These are phyloP conservation scores for Ceratocystis cacaofunesta DNA, from an alignment of 2,329 filamentous ascomycete species.

Conservation along the genomic window DNA sequence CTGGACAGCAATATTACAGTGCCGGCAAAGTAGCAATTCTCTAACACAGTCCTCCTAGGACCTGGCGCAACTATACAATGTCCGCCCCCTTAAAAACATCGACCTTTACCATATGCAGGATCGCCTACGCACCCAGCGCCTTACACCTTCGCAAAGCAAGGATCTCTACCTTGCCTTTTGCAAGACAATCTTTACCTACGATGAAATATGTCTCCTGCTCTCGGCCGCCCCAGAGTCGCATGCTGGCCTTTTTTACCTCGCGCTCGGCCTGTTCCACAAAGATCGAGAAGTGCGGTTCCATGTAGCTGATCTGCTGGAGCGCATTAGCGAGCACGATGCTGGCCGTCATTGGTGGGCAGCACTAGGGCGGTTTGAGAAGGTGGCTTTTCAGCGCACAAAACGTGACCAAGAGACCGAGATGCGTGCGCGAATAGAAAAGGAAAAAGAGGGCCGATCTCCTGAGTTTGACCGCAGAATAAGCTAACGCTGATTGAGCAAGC, in stretches of 20 bases:
- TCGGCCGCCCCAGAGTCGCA: slow-evolving; percentile 73
- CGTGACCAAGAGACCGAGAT: slow-evolving; percentile 45
- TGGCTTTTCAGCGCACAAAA: slow-evolving; percentile 68
- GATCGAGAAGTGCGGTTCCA: slow-evolving; percentile 62
- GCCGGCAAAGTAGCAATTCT: background rate
- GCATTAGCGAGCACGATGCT: slow-evolving; percentile 73
- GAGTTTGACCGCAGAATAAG: slow-evolving; percentile 35
- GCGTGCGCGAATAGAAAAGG: slow-evolving; percentile 31
- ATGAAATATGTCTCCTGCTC: slow-evolving; percentile 72
- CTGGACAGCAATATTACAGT: slow-evolving; percentile 19
- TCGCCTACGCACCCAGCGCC: slow-evolving; percentile 66
- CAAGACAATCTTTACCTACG: slow-evolving; percentile 61
- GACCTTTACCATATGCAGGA: slow-evolving; percentile 90
- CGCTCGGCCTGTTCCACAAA: slow-evolving; percentile 82
- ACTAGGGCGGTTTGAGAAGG: slow-evolving; percentile 73
- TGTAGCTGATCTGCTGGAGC: slow-evolving; percentile 65
- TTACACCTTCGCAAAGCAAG: slow-evolving; percentile 59
- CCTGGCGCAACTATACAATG: slow-evolving; percentile 46
- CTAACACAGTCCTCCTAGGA: slow-evolving; percentile 32
- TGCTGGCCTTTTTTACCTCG: slow-evolving; percentile 79
- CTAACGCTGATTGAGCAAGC: slow-evolving; percentile 23
- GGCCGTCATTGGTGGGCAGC: slow-evolving; percentile 86
- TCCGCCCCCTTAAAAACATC: slow-evolving; percentile 58
- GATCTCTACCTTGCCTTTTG: slow-evolving; percentile 75
- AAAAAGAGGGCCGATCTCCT: slow-evolving; percentile 26